These are phyloP conservation scores for Xylaria sp. DNA, from an alignment of 2,329 filamentous ascomycete genomes.

Conservation along the genomic window DNA sequence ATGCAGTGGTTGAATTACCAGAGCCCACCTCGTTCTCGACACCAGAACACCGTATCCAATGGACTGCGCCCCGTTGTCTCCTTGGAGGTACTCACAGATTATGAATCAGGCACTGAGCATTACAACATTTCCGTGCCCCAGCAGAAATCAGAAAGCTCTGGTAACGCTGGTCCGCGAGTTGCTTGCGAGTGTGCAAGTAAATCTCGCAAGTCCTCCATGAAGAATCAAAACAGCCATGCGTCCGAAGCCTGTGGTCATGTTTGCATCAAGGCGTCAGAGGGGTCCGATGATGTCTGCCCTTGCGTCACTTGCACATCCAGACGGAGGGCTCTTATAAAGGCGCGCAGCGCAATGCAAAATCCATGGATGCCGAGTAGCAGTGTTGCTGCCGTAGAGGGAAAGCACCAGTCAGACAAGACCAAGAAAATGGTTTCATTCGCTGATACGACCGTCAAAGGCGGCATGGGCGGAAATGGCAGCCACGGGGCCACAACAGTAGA, in stretches of 20 bases:
- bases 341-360: slow-evolving; percentile 8
- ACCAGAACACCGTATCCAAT: background rate
- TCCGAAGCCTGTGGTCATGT: too few species aligned
- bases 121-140: slow-evolving; percentile 47
- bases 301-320: slow-evolving; percentile 32
- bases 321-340: slow-evolving; percentile 27
- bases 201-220: slow-evolving; percentile 33
- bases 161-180: slow-evolving; percentile 18
- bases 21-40: background rate
- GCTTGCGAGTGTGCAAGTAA: background rate
- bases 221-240: slow-evolving; percentile 3
- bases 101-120: slow-evolving; percentile 46
- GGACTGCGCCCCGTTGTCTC: slow-evolving; percentile 25
- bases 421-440: slow-evolving; percentile 12
- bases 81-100: slow-evolving; percentile 46
- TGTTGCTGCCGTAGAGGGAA: slow-evolving; percentile 1
- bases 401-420: slow-evolving; percentile 5
- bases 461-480: slow-evolving; percentile 1
- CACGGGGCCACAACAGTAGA: background rate
- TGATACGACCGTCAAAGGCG: slow-evolving; percentile 10
- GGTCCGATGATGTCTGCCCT: slow-evolving; percentile 34
- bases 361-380: too few species aligned
- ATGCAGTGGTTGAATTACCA: slow-evolving; percentile 36
- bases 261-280: too few species aligned
- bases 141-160: slow-evolving; percentile 21